phyloP scores from a whole-genome alignment of 179 eudicot genomes.

The Camellia oleifera region DNA sequence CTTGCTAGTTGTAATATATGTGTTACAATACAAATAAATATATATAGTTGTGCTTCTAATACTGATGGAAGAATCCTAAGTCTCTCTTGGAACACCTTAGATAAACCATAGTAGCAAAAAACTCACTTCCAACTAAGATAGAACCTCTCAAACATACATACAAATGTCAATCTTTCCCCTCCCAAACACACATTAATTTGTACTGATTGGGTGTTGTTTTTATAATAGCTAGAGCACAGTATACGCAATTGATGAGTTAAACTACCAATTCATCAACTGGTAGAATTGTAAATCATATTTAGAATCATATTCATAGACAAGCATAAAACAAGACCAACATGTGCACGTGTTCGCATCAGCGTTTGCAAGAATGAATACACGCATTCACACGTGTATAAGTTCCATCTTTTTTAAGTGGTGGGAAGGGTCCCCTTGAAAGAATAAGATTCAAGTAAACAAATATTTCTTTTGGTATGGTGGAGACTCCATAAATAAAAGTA shows the following conservation, averaged over 20 bases:
- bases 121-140: no score
- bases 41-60: no score
- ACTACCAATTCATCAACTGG: slow-evolving; percentile 12
- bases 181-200: no score
- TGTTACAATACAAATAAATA: no score
- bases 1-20: no score
- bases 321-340: slow-evolving; percentile 9
- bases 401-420: slow-evolving; percentile 3
- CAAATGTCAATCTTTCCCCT: no score
- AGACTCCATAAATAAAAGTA: slow-evolving; percentile 27
- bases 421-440: slow-evolving; percentile 17
- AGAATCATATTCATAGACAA: slow-evolving; percentile 6
- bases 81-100: no score
- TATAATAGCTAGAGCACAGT: neutral
- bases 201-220: no score
- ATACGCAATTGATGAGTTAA: neutral
- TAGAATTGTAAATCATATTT: neutral
- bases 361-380: slow-evolving; percentile 7
- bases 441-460: slow-evolving; percentile 23
- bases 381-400: slow-evolving; percentile 16
- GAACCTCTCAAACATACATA: no score
- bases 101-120: no score
- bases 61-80: no score
- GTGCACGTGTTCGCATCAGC: neutral
- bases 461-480: slow-evolving; percentile 31